These are phyloP conservation scores for Fusarium burgessii DNA, from an alignment of 2,329 filamentous ascomycete species.

Conservation along the genomic window DNA sequence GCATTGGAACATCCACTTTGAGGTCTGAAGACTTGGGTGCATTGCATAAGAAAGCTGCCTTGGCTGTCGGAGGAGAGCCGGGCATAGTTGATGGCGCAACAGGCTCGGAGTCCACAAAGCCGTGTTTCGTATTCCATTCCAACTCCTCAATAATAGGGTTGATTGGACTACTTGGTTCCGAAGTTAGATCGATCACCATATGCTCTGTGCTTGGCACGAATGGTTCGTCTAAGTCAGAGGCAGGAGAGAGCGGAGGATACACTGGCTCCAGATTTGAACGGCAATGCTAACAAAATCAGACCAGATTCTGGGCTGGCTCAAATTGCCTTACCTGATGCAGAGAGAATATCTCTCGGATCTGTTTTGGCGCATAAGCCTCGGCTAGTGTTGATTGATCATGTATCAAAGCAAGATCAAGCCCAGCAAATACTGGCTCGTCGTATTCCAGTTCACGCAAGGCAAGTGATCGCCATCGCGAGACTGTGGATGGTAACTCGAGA, in stretches of 20 bases:
- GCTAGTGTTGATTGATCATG: neutral
- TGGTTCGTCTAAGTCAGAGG: conserved; percentile 24
- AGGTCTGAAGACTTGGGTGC: conserved; percentile 3
- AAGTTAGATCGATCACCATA: conserved; percentile 47
- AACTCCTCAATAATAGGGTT: conserved; percentile 2
- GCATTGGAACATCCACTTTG: conserved; percentile 44
- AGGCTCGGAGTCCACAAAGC: conserved; percentile 40
- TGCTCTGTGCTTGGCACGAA: conserved; percentile 40
- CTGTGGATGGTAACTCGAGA: conserved; percentile 41
- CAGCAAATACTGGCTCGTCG: conserved; percentile 28
- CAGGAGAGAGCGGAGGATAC: conserved; percentile 48
- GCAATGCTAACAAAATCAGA: conserved; percentile 12
- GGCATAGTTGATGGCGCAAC: conserved; percentile 13
- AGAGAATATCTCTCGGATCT: conserved; percentile 13
- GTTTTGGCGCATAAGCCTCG: neutral
- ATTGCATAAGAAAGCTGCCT: neutral
- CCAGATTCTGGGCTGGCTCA: neutral
- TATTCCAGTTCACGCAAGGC: conserved; percentile 46
- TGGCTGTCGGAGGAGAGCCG: conserved; percentile 25
- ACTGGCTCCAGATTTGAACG: conserved; percentile 31
- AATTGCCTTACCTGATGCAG: conserved; percentile 9
- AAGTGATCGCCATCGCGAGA: conserved; percentile 40
- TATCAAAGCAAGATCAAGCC: neutral
- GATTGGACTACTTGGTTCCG: conserved; percentile 48
- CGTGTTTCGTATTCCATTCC: conserved; percentile 15